These are phyloP conservation scores for Cardamine occulta DNA, from an alignment of 345 rosid genomes.

Conservation along the genomic window DNA sequence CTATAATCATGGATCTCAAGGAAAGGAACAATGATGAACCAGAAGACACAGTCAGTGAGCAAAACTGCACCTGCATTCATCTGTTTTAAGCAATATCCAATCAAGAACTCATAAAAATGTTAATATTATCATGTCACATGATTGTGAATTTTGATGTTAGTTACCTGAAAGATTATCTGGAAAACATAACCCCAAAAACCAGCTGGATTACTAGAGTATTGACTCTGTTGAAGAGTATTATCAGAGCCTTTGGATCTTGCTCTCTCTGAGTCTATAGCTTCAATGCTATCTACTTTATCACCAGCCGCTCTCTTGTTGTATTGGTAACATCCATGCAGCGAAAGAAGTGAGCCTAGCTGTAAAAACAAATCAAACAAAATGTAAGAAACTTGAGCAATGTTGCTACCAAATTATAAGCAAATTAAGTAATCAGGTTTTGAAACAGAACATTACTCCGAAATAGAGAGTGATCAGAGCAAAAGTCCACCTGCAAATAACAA, in stretches of 20 bases:
- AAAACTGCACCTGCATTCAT: conserved; percentile 98
- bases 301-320: conserved; percentile 68
- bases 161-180: conserved; percentile 92
- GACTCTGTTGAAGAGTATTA: conserved; percentile 25
- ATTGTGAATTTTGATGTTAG: neutral
- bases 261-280: conserved; percentile 69
- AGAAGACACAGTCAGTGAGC: conserved; percentile 92
- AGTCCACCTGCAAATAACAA: conserved; percentile 80
- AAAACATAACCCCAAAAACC: conserved; percentile 64
- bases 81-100: conserved; percentile 48
- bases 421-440: conserved; percentile 3
- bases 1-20: conserved; percentile 74
- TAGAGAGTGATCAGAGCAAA: conserved; percentile 69
- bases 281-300: conserved; percentile 66
- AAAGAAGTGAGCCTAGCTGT: conserved; percentile 80
- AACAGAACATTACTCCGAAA: conserved; percentile 69
- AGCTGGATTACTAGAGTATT: conserved; percentile 57
- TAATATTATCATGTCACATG: neutral
- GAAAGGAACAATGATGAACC: conserved; percentile 92
- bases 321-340: conserved; percentile 73
- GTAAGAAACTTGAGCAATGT: conserved; percentile 36
- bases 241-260: conserved; percentile 54
- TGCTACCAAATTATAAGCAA: neutral
- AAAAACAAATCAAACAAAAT: neutral
- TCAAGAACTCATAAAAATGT: conserved; percentile 15